phyloP scores from a whole-genome alignment of 371 early-diverging fungal species.

The Modicella reniformis region DNA sequence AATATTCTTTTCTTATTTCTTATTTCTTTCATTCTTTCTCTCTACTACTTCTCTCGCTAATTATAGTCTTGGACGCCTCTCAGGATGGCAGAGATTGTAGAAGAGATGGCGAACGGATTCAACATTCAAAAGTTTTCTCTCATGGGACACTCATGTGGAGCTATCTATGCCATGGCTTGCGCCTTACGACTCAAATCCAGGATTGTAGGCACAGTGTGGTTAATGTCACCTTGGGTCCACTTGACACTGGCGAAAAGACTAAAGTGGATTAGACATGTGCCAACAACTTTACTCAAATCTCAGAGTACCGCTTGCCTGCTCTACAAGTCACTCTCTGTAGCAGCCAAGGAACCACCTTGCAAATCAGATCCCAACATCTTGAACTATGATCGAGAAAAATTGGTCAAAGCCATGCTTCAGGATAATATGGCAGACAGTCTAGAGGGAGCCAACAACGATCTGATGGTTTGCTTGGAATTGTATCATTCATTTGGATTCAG shows the following conservation, averaged over 20 bases:
- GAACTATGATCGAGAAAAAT: constrained; percentile 51
- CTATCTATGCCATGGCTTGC: constrained; percentile 57
- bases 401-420: constrained; percentile 54
- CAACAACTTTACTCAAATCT: constrained; percentile 51
- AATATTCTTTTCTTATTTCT: too few relatives aligned
- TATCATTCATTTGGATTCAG: constrained; percentile 56
- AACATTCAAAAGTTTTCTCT: constrained; percentile 57
- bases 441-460: constrained; percentile 56
- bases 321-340: constrained; percentile 52
- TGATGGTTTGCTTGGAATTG: constrained; percentile 55
- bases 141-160: constrained; percentile 58
- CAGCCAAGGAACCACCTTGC: constrained; percentile 52
- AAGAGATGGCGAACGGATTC: constrained; percentile 56
- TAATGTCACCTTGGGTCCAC: constrained; percentile 57
- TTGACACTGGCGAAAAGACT: constrained; percentile 54
- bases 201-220: constrained; percentile 55
- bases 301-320: constrained; percentile 50
- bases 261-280: constrained; percentile 56
- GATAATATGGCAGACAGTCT: constrained; percentile 55
- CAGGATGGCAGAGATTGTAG: constrained; percentile 54
- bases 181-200: constrained; percentile 53
- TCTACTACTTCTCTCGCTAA: too few relatives aligned
- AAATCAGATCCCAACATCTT: constrained; percentile 50
- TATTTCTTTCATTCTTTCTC: not conserved
- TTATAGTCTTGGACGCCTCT: constrained; percentile 44